These are phyloP conservation scores for Vaucheria bursata DNA, from an alignment of 352 stramenopile species.

Conservation along the genomic window DNA sequence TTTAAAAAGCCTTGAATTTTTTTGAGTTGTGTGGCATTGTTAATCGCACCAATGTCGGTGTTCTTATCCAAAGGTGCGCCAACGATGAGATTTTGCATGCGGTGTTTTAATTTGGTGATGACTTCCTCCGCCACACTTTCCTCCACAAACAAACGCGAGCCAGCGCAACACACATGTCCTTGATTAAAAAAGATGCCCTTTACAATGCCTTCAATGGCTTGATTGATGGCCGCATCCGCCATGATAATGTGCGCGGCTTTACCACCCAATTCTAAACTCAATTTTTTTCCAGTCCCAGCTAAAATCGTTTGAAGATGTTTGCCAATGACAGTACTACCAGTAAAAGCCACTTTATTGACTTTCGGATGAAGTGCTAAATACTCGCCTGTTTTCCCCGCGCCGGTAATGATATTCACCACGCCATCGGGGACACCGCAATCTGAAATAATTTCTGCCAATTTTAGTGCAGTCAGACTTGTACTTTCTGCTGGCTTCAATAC, in stretches of 20 bases:
- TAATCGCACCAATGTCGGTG: no score
- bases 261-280: background rate
- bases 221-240: background rate
- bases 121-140: no score
- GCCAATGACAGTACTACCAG: background rate
- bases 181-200: background rate
- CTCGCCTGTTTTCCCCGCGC: background rate
- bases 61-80: no score
- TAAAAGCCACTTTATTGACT: background rate
- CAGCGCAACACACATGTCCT: background rate
- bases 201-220: background rate
- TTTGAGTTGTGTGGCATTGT: no score
- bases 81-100: no score
- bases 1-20: no score
- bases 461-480: background rate
- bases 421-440: background rate
- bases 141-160: background rate
- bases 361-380: background rate
- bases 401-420: background rate
- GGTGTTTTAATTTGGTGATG: no score
- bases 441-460: background rate
- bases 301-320: background rate
- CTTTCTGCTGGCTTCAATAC: background rate
- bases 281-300: background rate
- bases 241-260: background rate